Percentiles rank a stretch among this genome's conserved stretches.
phyloP scores from a whole-genome alignment of 306 rosid genomes.

The Castanea mollissima region DNA sequence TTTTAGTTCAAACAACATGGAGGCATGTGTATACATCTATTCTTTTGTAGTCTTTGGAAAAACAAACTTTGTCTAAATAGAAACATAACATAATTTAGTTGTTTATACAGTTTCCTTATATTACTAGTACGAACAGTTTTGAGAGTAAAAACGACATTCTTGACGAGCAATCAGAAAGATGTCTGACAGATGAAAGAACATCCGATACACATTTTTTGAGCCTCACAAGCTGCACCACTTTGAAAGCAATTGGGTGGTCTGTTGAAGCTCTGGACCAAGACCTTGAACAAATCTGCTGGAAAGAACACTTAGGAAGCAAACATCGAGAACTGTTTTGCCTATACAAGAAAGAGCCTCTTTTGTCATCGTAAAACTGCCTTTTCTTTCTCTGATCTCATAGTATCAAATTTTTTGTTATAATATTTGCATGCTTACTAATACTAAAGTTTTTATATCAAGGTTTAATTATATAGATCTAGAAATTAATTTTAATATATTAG shows the following conservation, averaged over 20 bases:
- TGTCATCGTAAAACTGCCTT: constrained; percentile 49
- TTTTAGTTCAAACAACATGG: constrained; percentile 73
- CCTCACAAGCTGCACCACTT: constrained; percentile 58
- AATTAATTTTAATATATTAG: background rate
- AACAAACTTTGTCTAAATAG: constrained; percentile 7
- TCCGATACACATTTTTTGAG: constrained; percentile 39
- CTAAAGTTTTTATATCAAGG: background rate
- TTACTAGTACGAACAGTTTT: constrained; percentile 27
- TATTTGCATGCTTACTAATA: constrained; percentile 9
- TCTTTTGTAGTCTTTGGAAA: background rate
- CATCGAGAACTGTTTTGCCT: constrained; percentile 57
- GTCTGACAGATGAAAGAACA: constrained; percentile 28
- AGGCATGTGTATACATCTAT: constrained; percentile 52
- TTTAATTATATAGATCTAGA: background rate
- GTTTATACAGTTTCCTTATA: constrained; percentile 62
- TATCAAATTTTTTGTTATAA: constrained; percentile 13
- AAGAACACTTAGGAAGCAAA: constrained; percentile 30
- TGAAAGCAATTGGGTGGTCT: constrained; percentile 73
- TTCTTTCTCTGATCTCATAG: constrained; percentile 20
- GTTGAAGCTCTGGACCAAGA: constrained; percentile 44
- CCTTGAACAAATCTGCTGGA: constrained; percentile 76
- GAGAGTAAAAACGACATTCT: constrained; percentile 19
- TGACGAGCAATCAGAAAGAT: constrained; percentile 32
- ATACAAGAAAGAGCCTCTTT: constrained; percentile 54
- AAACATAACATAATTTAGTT: constrained; percentile 8